phyloP scores from a whole-genome alignment of 805 yeast genomes.

The Monosporozyma solicola region DNA sequence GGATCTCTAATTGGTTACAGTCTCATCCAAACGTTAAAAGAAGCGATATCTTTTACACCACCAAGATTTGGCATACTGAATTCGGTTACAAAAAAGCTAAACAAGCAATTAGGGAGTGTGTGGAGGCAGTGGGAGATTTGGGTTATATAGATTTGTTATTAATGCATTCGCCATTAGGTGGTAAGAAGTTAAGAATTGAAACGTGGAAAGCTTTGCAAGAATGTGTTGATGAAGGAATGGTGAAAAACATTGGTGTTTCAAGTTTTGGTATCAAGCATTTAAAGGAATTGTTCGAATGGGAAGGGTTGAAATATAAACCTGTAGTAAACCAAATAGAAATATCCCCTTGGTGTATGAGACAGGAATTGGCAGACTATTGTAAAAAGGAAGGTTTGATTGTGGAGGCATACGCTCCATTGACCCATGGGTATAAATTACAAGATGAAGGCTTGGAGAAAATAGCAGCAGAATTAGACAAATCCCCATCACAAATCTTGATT shows the following conservation, averaged over 20 bases:
- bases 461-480: slow-evolving; percentile 39
- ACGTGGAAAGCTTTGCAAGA: slow-evolving; percentile 73
- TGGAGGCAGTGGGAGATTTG: slow-evolving; percentile 42
- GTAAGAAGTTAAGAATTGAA: slow-evolving; percentile 41
- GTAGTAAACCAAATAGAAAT: slow-evolving; percentile 77
- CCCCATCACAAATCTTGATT: slow-evolving; percentile 55
- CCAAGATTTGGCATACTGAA: slow-evolving; percentile 65
- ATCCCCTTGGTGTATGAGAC: slow-evolving; percentile 73
- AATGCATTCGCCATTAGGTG: slow-evolving; percentile 55
- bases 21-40: slow-evolving; percentile 38
- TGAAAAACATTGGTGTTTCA: slow-evolving; percentile 69
- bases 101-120: slow-evolving; percentile 47
- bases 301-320: slow-evolving; percentile 45
- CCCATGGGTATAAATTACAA: slow-evolving; percentile 48
- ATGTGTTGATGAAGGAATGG: slow-evolving; percentile 47
- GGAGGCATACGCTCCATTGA: slow-evolving; percentile 76
- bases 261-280: slow-evolving; percentile 56
- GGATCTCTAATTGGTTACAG: slow-evolving; percentile 43
- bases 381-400: slow-evolving; percentile 45
- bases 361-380: slow-evolving; percentile 54
- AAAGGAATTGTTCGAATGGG: slow-evolving; percentile 52
- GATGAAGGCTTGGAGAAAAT: slow-evolving; percentile 46
- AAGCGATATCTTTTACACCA: slow-evolving; percentile 51
- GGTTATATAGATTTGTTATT: slow-evolving; percentile 66
- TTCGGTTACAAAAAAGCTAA: slow-evolving; percentile 52